Evolutionary conservation across 805 yeast genomes (phyloP).

Genomic region (Zygoascus bituminiphila): DNA sequence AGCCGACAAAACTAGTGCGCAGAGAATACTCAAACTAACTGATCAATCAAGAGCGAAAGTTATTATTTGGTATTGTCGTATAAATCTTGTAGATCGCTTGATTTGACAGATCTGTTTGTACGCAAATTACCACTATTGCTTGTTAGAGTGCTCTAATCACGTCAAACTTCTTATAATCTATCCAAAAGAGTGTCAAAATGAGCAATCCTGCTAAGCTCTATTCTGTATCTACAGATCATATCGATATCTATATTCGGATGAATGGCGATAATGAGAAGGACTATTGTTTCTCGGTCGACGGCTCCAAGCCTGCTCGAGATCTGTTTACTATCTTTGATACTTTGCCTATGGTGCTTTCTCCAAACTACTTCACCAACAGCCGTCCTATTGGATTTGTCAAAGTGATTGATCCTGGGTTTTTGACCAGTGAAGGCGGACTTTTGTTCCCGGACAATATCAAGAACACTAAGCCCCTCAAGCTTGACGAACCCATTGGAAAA

Average conservation of each 20-base stretch:
- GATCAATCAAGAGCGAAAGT: no score
- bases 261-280: conserved; percentile 81
- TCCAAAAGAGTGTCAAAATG: no score
- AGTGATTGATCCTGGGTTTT: conserved; percentile 62
- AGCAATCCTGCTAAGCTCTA: not conserved
- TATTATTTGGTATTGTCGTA: no score
- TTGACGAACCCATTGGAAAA: conserved; percentile 36
- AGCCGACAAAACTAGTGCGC: no score
- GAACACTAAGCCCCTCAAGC: not conserved
- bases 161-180: no score
- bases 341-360: conserved; percentile 71
- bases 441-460: conserved; percentile 56
- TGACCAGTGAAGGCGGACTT: conserved; percentile 77
- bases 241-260: conserved; percentile 61
- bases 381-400: conserved; percentile 58
- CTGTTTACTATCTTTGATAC: conserved; percentile 44
- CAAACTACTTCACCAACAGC: conserved; percentile 61
- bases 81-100: no score
- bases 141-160: no score
- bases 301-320: conserved; percentile 25
- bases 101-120: no score
- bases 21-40: no score
- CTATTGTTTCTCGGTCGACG: conserved; percentile 67
- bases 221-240: conserved; percentile 7
- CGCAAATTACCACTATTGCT: no score